phyloP scores from a whole-genome alignment of 75 land plant genomes.

The Pseudotsuga menziesii region DNA sequence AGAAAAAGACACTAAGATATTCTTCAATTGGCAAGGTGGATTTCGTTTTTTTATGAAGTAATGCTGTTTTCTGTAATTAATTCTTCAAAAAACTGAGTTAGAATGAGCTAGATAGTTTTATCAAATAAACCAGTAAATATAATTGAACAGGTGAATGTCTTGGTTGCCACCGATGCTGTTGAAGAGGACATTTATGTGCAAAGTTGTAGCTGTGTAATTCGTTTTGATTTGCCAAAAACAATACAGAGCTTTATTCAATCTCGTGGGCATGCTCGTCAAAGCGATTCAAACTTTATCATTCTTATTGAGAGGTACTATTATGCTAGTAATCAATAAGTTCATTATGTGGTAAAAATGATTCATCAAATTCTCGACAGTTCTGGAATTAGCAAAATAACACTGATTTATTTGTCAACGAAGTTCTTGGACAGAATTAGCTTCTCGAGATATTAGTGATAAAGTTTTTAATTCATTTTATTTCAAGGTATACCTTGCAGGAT shows the following conservation, averaged over 20 bases:
- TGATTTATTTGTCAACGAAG: background rate
- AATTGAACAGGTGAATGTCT: conserved; percentile 59
- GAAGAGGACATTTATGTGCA: conserved; percentile 91
- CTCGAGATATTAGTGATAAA: background rate
- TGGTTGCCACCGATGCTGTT: conserved; percentile 87
- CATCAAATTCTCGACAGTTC: background rate
- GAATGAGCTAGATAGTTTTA: conserved; percentile 73
- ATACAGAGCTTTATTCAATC: conserved; percentile 85
- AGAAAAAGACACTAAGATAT: conserved; percentile 23
- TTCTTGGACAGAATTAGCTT: background rate
- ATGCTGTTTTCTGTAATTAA: background rate
- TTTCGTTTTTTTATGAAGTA: too few relatives aligned
- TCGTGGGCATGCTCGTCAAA: conserved; percentile 75
- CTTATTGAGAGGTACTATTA: conserved; percentile 74
- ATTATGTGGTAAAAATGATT: background rate
- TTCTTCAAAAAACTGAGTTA: background rate
- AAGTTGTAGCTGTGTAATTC: conserved; percentile 76
- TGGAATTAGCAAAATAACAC: background rate
- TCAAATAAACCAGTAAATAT: conserved; percentile 50
- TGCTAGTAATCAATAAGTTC: background rate
- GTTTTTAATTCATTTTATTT: too few relatives aligned
- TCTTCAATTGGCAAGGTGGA: too few relatives aligned
- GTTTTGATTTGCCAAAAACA: conserved; percentile 89
- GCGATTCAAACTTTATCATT: conserved; percentile 49
- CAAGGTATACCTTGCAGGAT: too few relatives aligned